Evolutionary conservation across 2,329 filamentous ascomycete species (phyloP), one percentile per base, ranked within the genome.

Genomic region (Stagonosporopsis vannaccii): DNA sequence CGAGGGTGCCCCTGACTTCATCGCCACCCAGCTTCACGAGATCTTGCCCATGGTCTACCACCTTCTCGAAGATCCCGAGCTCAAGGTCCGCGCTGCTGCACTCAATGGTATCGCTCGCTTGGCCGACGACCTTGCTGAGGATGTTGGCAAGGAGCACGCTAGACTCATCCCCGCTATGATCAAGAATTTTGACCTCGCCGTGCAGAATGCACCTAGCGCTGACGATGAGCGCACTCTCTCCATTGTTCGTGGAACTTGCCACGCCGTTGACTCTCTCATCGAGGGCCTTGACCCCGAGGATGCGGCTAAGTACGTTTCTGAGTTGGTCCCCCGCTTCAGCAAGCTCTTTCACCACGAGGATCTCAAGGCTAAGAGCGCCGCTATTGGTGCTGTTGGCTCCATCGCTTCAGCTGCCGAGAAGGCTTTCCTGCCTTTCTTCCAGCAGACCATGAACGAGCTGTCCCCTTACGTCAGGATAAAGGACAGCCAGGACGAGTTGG

Each of bases 1-100:
- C 49, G 95, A 98, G 81, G 95, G 95, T 67, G 94, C 95, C 26
- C 95, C 95, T 15, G 95, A 99, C 77, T 99, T 98, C 78, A 92
- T 98, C 71, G 92, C 91, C 62, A 97, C 93, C 19, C 95, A 99
- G 78, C 86, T 98, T 60, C 84, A 89, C 70, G 85, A 89, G 63
- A 90, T 98, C 64, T 86, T 98, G 75, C 95, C 95, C 44, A 84
- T 91, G 66, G 87, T 98, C 56, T 83, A 97, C 55, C 87, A 87
- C 70, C 84, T 98, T 8, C 86, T 99, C 35, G 84, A 92, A 72
- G 95, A 99, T 73, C 82, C 85, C n/a, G 90, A 96, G 65, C 84
- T 87, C 65, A 87, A 88, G 67, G 95, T 99, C 56, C 88, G 95
- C 58, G 90, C 92, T 75, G 92, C 94, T 45, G 89, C 95, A 20